phyloP scores from a whole-genome alignment of 345 rosid species.

The Pistacia vera region DNA sequence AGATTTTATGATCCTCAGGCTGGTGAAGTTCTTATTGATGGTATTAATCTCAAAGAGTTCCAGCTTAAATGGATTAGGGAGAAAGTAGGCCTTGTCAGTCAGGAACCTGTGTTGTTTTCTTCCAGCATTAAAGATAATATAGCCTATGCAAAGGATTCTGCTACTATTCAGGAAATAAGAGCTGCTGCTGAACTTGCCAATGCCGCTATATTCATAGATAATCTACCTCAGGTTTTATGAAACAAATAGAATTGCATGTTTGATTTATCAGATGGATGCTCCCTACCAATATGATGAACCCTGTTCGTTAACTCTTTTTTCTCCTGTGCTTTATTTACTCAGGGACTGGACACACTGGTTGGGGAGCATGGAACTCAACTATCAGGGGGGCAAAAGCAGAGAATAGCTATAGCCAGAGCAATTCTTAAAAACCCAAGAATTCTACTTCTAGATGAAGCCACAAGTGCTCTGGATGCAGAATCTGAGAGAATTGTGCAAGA shows the following conservation, averaged over 20 bases:
- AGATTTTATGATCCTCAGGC: conserved; percentile 48
- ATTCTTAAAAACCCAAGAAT: background rate
- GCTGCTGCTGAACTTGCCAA: conserved; percentile 46
- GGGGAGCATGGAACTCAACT: background rate
- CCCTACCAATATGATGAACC: background rate
- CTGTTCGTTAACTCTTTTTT: background rate
- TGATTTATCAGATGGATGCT: background rate
- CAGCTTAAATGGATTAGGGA: conserved; percentile 50
- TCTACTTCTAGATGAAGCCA: background rate
- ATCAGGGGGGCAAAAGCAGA: background rate
- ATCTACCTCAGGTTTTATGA: conserved; percentile 40
- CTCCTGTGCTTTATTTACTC: background rate
- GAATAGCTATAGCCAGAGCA: background rate
- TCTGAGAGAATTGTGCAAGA: background rate
- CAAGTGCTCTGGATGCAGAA: background rate
- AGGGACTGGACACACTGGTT: conserved; percentile 25
- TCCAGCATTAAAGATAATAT: conserved; percentile 44
- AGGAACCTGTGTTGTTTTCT: conserved; percentile 49
- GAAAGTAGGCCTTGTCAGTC: conserved; percentile 53
- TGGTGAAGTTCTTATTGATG: conserved; percentile 46
- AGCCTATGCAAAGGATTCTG: conserved; percentile 44
- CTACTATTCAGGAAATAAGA: conserved; percentile 35
- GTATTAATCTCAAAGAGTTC: conserved; percentile 37
- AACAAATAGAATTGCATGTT: background rate
- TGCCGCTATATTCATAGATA: conserved; percentile 49